Evolutionary conservation across 2,329 filamentous ascomycete genomes (phyloP).

Genomic region (Boeremia exigua): DNA sequence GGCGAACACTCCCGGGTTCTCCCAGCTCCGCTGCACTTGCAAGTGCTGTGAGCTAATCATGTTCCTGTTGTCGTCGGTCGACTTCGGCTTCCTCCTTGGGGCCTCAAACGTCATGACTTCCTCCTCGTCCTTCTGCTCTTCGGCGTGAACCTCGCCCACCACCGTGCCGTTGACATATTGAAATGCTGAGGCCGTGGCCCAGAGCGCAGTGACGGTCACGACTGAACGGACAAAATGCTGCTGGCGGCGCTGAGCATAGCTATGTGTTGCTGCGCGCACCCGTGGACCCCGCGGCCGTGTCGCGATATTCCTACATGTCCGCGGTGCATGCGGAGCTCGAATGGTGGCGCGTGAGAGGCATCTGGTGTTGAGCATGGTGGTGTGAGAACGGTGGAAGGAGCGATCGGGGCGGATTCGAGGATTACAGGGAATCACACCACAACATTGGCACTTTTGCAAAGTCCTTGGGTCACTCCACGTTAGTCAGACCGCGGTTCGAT

Average conservation of each 20-base stretch:
- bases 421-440: slow-evolving; percentile 1
- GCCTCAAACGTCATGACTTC: slow-evolving; percentile 72
- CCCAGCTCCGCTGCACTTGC: slow-evolving; percentile 82
- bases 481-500: slow-evolving; percentile 16
- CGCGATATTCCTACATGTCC: slow-evolving; percentile 34
- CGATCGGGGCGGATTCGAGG: neutral
- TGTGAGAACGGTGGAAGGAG: slow-evolving; percentile 6
- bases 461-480: slow-evolving; percentile 1
- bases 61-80: slow-evolving; percentile 75
- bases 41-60: slow-evolving; percentile 83
- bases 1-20: slow-evolving; percentile 85
- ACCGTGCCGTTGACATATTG: slow-evolving; percentile 52
- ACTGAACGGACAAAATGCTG: slow-evolving; percentile 55
- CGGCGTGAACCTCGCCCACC: slow-evolving; percentile 54
- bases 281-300: slow-evolving; percentile 27
- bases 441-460: neutral
- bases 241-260: slow-evolving; percentile 53
- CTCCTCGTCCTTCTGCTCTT: slow-evolving; percentile 56
- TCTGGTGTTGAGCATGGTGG: slow-evolving; percentile 39
- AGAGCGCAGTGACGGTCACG: slow-evolving; percentile 50
- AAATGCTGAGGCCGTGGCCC: slow-evolving; percentile 52
- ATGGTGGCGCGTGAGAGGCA: slow-evolving; percentile 40
- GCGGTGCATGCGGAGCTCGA: slow-evolving; percentile 32
- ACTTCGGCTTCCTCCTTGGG: slow-evolving; percentile 59
- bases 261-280: slow-evolving; percentile 37